Evolutionary conservation across 441 rosid genomes (phyloP), one percentile per base, ranked within the genome.

Genomic region (Pelargonium cotyledonis): DNA sequence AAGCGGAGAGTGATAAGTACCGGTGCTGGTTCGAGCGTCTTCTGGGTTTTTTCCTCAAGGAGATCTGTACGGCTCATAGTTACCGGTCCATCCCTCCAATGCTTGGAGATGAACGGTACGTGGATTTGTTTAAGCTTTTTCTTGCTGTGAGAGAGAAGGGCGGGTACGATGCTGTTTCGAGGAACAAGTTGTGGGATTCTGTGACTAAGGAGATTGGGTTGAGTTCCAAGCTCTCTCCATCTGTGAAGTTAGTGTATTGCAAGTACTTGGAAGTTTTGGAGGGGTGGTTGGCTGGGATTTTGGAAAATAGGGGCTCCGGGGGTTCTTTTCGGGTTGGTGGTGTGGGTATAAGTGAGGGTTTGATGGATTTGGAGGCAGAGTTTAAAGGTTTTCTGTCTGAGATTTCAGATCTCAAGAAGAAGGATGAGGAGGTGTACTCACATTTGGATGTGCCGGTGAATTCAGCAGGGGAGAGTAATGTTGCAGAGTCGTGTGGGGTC

Each of bases 151-250:
- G 79, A 8, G 68, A 79, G 51, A 81, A 74, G 67, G 92, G 86
- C 6, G 87, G 91, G 1, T 80, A 72, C 10, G 66, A 70, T 38
- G 72, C 72, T 1, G 86, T 87, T 76, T 77, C 83, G 0, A 43
- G 76, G 63, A 74, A 77, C 63, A 82, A 80, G 19, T 76, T 67
- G 65, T 85, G 95, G 93, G 86, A 66, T 57, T 71, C 74, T 31
- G 89, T 86, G 67, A 86, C 86, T 47, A 47, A 66, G 71, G 96
- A 86, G 71, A 71, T 68, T 21, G 88, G 90, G 10, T 72, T 87
- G 47, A 86, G 71, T 65, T 68, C 66, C 53, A 14, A 63, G 38
- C 15, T 68, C 46, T 66, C 78, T 0, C 75, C 82, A 0, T 67
- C 82, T 64, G 77, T 78, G 60, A 87, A 88, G 76, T 60, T 84